Conservation (phyloP, 306 rosid genomes). For the Neltuma alba region DNA sequence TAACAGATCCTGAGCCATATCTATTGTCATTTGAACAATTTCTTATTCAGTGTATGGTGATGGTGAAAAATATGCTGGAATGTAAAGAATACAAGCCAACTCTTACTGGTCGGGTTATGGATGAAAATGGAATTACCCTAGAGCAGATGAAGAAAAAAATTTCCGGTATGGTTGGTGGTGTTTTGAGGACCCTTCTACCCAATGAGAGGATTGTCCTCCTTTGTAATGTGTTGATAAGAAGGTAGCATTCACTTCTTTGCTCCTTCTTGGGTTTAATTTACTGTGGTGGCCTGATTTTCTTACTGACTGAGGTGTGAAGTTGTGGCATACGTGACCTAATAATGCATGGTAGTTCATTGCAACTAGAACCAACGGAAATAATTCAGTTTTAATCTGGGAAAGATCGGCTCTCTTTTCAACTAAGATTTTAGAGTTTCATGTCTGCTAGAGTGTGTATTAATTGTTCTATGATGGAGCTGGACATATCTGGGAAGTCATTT, state of each 20-base stretch:
- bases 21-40: constrained; percentile 77
- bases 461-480: constrained; percentile 21
- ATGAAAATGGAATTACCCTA: constrained; percentile 73
- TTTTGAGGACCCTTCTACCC: constrained; percentile 81
- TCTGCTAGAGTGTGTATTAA: constrained; percentile 2
- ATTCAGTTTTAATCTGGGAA: not conserved
- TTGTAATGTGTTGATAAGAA: constrained; percentile 79
- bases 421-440: constrained; percentile 6
- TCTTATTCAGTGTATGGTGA: constrained; percentile 94
- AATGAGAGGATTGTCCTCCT: constrained; percentile 71
- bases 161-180: constrained; percentile 77
- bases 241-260: constrained; percentile 53
- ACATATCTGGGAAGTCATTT: constrained; percentile 21
- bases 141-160: constrained; percentile 87
- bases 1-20: constrained; percentile 84
- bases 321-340: not conserved
- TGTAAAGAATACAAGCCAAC: constrained; percentile 94
- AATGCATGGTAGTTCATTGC: not conserved
- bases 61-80: constrained; percentile 87
- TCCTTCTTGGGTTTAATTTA: constrained; percentile 22
- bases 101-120: constrained; percentile 85
- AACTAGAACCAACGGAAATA: not conserved
- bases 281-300: constrained; percentile 39
- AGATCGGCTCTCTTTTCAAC: not conserved
- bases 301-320: constrained; percentile 29